These are phyloP conservation scores for Pseudotsuga menziesii DNA, from an alignment of 75 land plant species.

Conservation along the genomic window DNA sequence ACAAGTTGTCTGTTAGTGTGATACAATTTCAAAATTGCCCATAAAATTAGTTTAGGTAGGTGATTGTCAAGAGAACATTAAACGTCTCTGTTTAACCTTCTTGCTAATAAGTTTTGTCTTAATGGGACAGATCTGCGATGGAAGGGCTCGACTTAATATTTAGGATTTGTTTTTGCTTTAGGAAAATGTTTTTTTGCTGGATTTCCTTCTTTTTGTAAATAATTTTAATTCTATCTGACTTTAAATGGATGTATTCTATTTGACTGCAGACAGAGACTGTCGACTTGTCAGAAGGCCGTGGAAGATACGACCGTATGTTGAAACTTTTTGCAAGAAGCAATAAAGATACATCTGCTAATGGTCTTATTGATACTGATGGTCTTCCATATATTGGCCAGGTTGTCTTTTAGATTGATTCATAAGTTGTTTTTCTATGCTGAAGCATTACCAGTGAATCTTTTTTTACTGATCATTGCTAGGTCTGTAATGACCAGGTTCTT, in stretches of 20 bases:
- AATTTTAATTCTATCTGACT: background rate
- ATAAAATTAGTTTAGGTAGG: background rate
- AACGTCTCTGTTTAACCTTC: background rate
- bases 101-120: background rate
- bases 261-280: slow-evolving; percentile 71
- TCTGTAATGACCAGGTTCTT: slow-evolving; percentile 46
- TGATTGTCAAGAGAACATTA: background rate
- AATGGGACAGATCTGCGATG: background rate
- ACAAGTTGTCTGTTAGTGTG: background rate
- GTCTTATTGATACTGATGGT: slow-evolving; percentile 77
- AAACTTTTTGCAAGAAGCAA: slow-evolving; percentile 51
- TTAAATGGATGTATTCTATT: background rate
- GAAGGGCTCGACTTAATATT: background rate
- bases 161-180: background rate
- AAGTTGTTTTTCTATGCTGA: background rate
- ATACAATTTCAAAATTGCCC: background rate
- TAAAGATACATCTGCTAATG: slow-evolving; percentile 19
- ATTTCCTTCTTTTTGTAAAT: background rate
- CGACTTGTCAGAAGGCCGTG: slow-evolving; percentile 49
- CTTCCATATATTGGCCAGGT: slow-evolving; percentile 97
- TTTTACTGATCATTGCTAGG: background rate
- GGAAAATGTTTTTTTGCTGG: background rate
- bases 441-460: background rate
- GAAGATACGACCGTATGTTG: slow-evolving; percentile 25
- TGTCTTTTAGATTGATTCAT: slow-evolving; percentile 1